Evolutionary conservation across 1,139 yeast species (phyloP), one percentile per base, ranked within the genome.

Genomic region (Pichia sp.): DNA sequence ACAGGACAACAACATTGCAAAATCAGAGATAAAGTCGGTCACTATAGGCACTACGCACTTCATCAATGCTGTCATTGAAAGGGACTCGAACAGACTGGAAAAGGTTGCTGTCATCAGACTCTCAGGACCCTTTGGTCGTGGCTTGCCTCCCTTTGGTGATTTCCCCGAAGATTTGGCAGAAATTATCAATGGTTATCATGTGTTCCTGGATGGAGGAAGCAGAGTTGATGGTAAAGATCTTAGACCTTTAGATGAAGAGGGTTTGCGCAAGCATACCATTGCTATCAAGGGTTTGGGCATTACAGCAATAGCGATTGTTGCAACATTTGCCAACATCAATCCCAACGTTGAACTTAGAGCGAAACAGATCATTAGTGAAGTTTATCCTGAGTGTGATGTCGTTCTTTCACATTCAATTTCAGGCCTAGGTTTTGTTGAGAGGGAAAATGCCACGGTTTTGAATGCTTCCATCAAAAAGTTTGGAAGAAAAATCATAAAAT

Each of bases 21-120:
- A 26, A 28, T n/a, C 13, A n/a, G 46, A 43, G 12, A 22, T 43
- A 19, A 8, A 16, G 19, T 9, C 46, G 16, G 25, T 43, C 34
- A 18, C 46, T 12, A 43, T 43, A 28, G 46, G 46, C 18, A 43
- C 46, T 10, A 43, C 46, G 9, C 46, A 43, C 22, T 43, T 43
- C 19, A 43, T 43, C n/a, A 43, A 43, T 43, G 46, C 46, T n/a
- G 46, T 43, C 16, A 43, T 43, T 30, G 46, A 43, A 18, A 19
- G 25, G 34, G 46, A 43, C 22, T 23, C 21, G 16, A 22, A 19
- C 10, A 26, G 46, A 22, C n/a, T 43, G 22, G 46, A 26, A 5
- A 19, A 19, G 7, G 46, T 43, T 6, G 46, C 46, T 4, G 46
- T 43, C 30, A 16, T 43, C 7, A 43, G 46, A 43, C 30, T 43